These are phyloP conservation scores for Amanita exitialis DNA, from an alignment of 768 basidiomycete species.

Conservation along the genomic window DNA sequence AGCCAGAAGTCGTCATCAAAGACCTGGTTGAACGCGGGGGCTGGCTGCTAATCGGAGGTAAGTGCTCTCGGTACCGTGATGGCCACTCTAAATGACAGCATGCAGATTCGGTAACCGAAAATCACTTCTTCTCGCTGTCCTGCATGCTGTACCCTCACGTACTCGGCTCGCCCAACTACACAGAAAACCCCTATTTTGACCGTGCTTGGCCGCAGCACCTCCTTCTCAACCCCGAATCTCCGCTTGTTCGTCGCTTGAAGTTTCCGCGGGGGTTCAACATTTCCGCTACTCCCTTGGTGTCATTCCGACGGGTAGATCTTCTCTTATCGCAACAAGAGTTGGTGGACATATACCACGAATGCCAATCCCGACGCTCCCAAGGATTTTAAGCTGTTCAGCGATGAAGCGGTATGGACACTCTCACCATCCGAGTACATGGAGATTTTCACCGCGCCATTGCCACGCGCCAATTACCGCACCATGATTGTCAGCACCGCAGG, in stretches of 20 bases:
- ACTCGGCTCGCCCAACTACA: constrained; percentile 53
- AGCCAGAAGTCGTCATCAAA: constrained; percentile 33
- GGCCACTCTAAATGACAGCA: not conserved
- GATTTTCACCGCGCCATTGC: constrained; percentile 35
- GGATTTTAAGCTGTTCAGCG: constrained; percentile 39
- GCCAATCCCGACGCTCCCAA: constrained; percentile 19
- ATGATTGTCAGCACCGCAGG: constrained; percentile 56
- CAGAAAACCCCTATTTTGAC: constrained; percentile 42
- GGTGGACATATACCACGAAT: constrained; percentile 28
- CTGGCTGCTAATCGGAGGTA: constrained; percentile 59
- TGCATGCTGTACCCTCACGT: constrained; percentile 61
- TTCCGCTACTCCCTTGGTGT: constrained; percentile 47
- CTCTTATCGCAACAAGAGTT: constrained; percentile 41
- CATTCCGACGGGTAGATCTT: constrained; percentile 58
- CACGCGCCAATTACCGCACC: constrained; percentile 46
- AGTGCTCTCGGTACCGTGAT: constrained; percentile 10
- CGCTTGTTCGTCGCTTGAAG: constrained; percentile 28
- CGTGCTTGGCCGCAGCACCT: constrained; percentile 57
- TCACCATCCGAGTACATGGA: constrained; percentile 43
- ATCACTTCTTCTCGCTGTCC: constrained; percentile 66
- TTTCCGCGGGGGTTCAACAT: constrained; percentile 48
- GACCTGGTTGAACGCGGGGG: constrained; percentile 61
- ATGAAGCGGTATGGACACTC: constrained; percentile 44
- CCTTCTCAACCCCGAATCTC: constrained; percentile 48
- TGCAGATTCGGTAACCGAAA: constrained; percentile 59